A percentile compares a stretch with the other conserved stretches of the same genome.
These are phyloP conservation scores for Amauroascus niger DNA, from an alignment of 2,329 filamentous ascomycete species.

Conservation along the genomic window DNA sequence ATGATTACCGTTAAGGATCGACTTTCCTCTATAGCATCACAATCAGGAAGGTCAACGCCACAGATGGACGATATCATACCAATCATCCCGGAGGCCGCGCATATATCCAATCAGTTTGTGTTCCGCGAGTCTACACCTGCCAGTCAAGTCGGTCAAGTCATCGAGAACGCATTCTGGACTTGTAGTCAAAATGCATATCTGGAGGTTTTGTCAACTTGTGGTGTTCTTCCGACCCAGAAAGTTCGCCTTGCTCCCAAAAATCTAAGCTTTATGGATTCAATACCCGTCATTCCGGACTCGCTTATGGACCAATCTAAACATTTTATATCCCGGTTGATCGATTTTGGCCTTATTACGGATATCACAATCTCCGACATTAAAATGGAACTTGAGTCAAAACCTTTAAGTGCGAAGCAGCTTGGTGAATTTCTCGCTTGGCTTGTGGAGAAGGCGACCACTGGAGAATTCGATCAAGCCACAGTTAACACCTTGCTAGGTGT, in stretches of 20 bases:
- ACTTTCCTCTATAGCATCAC: constrained; percentile 37
- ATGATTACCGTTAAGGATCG: constrained; percentile 65
- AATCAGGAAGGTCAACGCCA: constrained; percentile 44
- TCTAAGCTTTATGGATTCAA: constrained; percentile 71
- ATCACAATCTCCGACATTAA: constrained; percentile 82
- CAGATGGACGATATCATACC: constrained; percentile 54
- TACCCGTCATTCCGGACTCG: constrained; percentile 72
- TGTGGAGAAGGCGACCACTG: constrained; percentile 58
- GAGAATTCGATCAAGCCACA: constrained; percentile 60
- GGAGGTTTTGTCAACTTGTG: constrained; percentile 78
- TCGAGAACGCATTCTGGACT: constrained; percentile 95
- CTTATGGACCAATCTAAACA: constrained; percentile 56
- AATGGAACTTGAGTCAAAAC: constrained; percentile 69
- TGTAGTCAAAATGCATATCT: constrained; percentile 73
- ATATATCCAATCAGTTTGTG: constrained; percentile 77
- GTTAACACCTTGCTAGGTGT: constrained; percentile 65
- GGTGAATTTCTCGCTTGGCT: constrained; percentile 78
- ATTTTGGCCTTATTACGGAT: constrained; percentile 76
- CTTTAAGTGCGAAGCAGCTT: constrained; percentile 68
- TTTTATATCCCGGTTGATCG: constrained; percentile 70
- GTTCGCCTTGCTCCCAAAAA: constrained; percentile 67
- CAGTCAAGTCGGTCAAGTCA: constrained; percentile 67
- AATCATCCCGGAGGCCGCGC: constrained; percentile 67
- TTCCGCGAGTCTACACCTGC: constrained; percentile 87
- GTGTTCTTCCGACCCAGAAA: constrained; percentile 71